phyloP scores from a whole-genome alignment of 768 basidiomycete species.

The Lentinula lateritia region DNA sequence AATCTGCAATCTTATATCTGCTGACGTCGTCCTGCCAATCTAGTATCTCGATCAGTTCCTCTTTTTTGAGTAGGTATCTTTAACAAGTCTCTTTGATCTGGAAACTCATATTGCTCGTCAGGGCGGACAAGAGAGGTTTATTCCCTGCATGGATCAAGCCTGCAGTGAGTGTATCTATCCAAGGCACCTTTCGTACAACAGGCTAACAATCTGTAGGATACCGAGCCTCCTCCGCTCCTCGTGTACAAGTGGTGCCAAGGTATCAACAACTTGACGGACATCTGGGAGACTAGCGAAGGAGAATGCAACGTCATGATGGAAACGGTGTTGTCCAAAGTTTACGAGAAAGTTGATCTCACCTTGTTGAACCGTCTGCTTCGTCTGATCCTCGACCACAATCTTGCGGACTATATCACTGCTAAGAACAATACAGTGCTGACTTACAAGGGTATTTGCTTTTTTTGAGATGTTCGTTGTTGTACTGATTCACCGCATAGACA shows the following conservation, averaged over 20 bases:
- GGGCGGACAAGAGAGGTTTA: conserved; percentile 92
- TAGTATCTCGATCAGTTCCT: conserved; percentile 97
- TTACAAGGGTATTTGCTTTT: conserved; percentile 57
- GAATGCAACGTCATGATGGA: conserved; percentile 99
- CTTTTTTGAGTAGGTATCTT: conserved; percentile 73
- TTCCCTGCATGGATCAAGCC: conserved; percentile 99
- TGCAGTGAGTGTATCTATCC: conserved; percentile 37
- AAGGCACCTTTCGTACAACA: neutral
- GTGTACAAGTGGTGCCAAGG: conserved; percentile 99
- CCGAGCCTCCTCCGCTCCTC: conserved; percentile 92
- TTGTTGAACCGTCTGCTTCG: conserved; percentile 92
- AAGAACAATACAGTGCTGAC: conserved; percentile 97
- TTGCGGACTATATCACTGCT: conserved; percentile 98
- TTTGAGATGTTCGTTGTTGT: neutral
- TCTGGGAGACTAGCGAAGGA: conserved; percentile 98
- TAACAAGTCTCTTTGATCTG: neutral
- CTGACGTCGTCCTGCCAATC: conserved; percentile 10
- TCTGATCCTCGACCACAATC: conserved; percentile 95
- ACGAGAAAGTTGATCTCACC: conserved; percentile 98
- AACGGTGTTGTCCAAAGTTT: conserved; percentile 94
- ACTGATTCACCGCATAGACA: conserved; percentile 38
- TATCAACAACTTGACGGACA: conserved; percentile 96
- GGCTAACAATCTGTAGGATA: conserved; percentile 45
- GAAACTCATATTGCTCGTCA: conserved; percentile 15
- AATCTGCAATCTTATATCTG: neutral